A percentile compares a stretch with the other conserved stretches of the same genome.
Conservation (phyloP, 2,329 filamentous ascomycete genomes). For the Nemania serpens region DNA sequence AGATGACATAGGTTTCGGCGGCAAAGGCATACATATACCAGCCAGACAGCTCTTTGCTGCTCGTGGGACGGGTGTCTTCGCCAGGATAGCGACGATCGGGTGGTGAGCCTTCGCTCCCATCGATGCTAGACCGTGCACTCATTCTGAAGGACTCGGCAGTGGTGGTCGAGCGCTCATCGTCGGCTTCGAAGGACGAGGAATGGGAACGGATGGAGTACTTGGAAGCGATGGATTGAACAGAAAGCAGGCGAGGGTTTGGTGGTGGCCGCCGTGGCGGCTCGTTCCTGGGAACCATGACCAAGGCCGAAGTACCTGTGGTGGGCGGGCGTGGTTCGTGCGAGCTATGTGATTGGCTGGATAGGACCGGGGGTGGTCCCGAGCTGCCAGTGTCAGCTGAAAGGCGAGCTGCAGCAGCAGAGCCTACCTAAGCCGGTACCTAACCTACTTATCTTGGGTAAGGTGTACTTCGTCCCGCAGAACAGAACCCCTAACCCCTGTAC, state of each 20-base stretch:
- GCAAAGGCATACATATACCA: conserved; percentile 98
- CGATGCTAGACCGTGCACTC: conserved; percentile 45
- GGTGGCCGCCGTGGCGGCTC: conserved; percentile 45
- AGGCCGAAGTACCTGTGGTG: neutral
- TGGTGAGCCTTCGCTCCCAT: conserved; percentile 43
- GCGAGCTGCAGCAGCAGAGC: neutral
- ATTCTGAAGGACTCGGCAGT: conserved; percentile 46
- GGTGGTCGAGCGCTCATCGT: conserved; percentile 66
- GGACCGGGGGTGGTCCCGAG: conserved; percentile 1
- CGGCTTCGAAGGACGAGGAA: conserved; percentile 69
- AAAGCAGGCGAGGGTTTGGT: conserved; percentile 52
- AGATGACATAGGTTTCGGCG: conserved; percentile 94
- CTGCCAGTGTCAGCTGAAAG: neutral
- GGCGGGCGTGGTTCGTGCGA: neutral
- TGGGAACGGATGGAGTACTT: conserved; percentile 63
- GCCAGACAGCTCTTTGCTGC: conserved; percentile 81
- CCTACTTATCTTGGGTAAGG: neutral
- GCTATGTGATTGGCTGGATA: conserved; percentile 21
- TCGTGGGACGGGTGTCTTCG: conserved; percentile 89
- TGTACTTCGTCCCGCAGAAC: no score
- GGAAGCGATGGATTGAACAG: conserved; percentile 55
- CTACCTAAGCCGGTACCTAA: neutral
- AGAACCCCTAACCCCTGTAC: no score
- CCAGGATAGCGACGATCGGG: conserved; percentile 68
- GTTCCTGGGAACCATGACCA: conserved; percentile 44